These are phyloP conservation scores for Gynandropsis gynandra DNA, from an alignment of 345 rosid species.

Conservation along the genomic window DNA sequence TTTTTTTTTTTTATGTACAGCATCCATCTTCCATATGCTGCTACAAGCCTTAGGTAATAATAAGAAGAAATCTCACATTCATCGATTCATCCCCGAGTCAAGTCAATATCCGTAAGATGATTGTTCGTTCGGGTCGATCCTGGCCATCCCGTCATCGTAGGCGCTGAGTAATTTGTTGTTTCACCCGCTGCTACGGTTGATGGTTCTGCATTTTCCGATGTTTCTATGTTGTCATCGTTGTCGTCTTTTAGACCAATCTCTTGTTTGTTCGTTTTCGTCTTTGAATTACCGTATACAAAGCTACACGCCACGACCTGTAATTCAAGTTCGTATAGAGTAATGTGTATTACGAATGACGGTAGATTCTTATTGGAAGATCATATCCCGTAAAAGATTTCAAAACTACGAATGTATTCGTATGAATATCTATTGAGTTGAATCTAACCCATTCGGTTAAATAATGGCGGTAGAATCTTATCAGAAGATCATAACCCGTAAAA, in stretches of 20 bases:
- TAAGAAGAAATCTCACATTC: no score
- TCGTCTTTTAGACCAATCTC: conserved; percentile 20
- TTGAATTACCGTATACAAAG: conserved; percentile 59
- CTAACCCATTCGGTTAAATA: no score
- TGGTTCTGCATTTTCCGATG: conserved; percentile 38
- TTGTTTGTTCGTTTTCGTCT: conserved; percentile 25
- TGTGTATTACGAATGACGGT: no score
- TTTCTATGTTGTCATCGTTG: conserved; percentile 22
- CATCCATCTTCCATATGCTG: conserved; percentile 8
- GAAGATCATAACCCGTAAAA: no score
- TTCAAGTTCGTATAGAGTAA: no score
- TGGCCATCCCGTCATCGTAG: conserved; percentile 47
- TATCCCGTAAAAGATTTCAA: no score
- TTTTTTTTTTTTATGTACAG: not conserved
- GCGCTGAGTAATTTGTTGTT: conserved; percentile 23
- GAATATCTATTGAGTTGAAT: no score
- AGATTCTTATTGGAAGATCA: no score
- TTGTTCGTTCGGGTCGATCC: conserved; percentile 25
- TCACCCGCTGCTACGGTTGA: conserved; percentile 2
- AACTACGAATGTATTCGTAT: no score
- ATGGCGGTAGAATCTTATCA: no score
- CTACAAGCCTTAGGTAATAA: conserved; percentile 25
- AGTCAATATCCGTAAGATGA: conserved; percentile 51
- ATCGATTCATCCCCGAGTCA: conserved; percentile 61
- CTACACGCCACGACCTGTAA: conserved; percentile 82